phyloP scores from a whole-genome alignment of 257 asterid species.

The Linderniella brevidens region DNA sequence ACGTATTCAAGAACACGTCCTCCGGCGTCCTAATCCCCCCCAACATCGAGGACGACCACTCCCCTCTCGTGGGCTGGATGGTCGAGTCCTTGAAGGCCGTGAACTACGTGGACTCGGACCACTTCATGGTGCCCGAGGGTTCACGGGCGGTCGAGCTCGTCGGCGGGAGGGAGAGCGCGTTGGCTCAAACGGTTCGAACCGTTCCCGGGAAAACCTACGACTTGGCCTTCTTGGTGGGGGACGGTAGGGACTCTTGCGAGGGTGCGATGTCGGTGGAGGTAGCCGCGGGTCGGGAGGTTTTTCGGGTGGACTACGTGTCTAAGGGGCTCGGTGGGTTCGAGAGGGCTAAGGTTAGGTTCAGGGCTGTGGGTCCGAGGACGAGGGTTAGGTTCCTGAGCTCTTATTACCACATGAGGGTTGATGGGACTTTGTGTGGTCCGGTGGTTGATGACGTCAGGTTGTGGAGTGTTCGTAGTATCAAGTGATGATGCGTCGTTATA shows the following conservation, averaged over 20 bases:
- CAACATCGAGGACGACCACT: conserved; percentile 38
- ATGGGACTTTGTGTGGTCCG: conserved; percentile 79
- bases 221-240: conserved; percentile 42
- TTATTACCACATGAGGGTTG: conserved; percentile 38
- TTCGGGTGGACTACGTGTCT: conserved; percentile 45
- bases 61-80: conserved; percentile 87
- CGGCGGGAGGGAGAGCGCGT: conserved; percentile 71
- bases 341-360: conserved; percentile 37
- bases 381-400: conserved; percentile 75
- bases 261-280: conserved; percentile 81
- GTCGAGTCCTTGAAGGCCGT: conserved; percentile 63
- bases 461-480: conserved; percentile 48
- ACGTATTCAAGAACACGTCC: conserved; percentile 48
- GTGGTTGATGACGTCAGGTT: conserved; percentile 59
- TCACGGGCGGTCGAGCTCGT: conserved; percentile 53
- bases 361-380: conserved; percentile 33
- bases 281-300: conserved; percentile 32
- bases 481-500: conserved; percentile 14
- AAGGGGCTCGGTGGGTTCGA: conserved; percentile 35
- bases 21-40: conserved; percentile 79
- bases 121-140: conserved; percentile 66
- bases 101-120: conserved; percentile 42
- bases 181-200: conserved; percentile 56
- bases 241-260: conserved; percentile 61
- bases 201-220: conserved; percentile 31